Base-by-base conservation (phyloP, 768 basidiomycete species). In the Gloeophyllum trabeum region DNA sequence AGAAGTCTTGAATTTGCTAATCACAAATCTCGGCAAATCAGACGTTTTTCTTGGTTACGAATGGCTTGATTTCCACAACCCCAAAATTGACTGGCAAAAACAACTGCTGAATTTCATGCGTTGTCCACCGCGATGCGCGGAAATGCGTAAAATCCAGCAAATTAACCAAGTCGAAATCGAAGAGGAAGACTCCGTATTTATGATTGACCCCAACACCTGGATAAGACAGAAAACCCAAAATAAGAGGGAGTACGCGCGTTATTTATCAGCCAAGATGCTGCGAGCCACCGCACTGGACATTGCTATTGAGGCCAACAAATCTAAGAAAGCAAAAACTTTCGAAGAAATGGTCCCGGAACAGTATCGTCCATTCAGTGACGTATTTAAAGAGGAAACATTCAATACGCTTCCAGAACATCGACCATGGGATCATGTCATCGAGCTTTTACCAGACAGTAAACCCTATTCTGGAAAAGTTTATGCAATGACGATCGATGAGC, bases 11-110 rank as follows among this genome's bases (percentile, higher is more conserved):
- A 30, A 32, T 18, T 35, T 50, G 24, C 22, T 46, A 7, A 39
- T 50, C 3, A 50, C 46, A n/a, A 32, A 45, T 14, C 21, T 48
- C 2, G 42, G 42, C 7, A 46, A 43, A 19, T 24, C 41, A 2
- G 46, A 46, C 10, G 14, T 52, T 3, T 49, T 49, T 39, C 24
- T 52, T 1, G 51, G 48, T 6, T 41, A 42, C 28, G 48, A 52
- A 18, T 52, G 48, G 51, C 34, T 52, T 36, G 21, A 41, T 4
- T 40, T 43, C 25, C 51, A 52, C 28, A 50, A 52, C 38, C 51
- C 51, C 13, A 25, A 32, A 1, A 50, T 52, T 23, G 49, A 52
- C 37, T 52, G 51, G 48, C 23, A 42, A 25, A 23, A 26, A 38
- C 40, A 16, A 43, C 19, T 6, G 22, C 7, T 20, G 16, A 26